Conservation (phyloP, 208 protist genomes). For the Trypanosoma platydactyli region DNA sequence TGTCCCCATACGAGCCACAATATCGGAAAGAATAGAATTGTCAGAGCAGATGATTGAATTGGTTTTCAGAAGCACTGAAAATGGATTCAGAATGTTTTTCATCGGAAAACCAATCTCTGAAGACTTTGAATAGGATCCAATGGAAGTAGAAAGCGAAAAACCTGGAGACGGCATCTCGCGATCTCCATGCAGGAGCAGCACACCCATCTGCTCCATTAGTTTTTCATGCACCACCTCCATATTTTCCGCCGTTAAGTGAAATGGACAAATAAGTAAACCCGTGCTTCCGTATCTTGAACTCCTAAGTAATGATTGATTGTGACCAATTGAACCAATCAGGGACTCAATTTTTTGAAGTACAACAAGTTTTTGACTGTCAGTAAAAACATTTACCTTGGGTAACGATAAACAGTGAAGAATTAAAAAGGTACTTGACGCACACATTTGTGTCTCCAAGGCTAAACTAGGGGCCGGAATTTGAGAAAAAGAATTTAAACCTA, state of each 20-base stretch:
- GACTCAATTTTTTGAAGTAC: conserved; percentile 14
- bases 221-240: conserved; percentile 17
- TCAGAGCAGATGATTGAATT: not conserved
- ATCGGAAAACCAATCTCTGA: not conserved
- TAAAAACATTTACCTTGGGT: conserved; percentile 14
- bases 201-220: conserved; percentile 9
- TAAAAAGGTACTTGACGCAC: conserved; percentile 23
- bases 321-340: not conserved
- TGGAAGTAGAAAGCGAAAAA: not conserved
- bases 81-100: not conserved
- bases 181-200: not conserved
- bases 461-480: conserved; percentile 25
- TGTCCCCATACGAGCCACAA: not conserved
- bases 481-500: conserved; percentile 12
- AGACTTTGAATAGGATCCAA: not conserved
- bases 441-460: conserved; percentile 31
- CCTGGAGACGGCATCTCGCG: not conserved
- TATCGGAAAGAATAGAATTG: conserved; percentile 10
- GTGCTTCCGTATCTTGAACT: conserved; percentile 8
- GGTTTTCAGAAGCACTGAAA: not conserved
- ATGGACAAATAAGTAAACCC: conserved; percentile 17
- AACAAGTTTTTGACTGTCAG: conserved; percentile 10
- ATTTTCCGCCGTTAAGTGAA: conserved; percentile 15
- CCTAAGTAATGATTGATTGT: not conserved
- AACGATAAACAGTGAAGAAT: conserved; percentile 4